These are phyloP conservation scores for Diplotaxis tenuifolia DNA, from an alignment of 345 rosid species.

Conservation along the genomic window DNA sequence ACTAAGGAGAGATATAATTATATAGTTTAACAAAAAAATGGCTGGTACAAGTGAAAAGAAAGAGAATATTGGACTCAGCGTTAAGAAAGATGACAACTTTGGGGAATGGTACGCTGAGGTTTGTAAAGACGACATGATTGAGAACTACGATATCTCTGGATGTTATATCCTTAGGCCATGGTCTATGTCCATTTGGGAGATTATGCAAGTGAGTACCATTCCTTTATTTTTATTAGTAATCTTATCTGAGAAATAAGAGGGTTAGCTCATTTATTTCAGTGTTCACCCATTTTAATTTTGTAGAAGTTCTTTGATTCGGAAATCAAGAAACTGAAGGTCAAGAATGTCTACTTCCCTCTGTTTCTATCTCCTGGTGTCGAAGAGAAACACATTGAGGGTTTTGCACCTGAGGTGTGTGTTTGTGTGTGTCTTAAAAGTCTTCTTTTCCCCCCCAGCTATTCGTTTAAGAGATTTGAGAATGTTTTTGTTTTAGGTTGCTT, in stretches of 20 bases:
- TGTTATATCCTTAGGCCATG: constrained; percentile 95
- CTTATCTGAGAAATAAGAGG: neutral
- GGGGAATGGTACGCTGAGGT: constrained; percentile 97
- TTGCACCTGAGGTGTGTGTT: constrained; percentile 81
- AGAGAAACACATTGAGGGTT: constrained; percentile 89
- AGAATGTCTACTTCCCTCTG: constrained; percentile 86
- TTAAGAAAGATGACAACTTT: constrained; percentile 78
- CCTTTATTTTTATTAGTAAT: too few species aligned
- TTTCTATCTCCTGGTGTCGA: constrained; percentile 85
- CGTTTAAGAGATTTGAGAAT: too few species aligned
- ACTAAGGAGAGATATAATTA: too few species aligned
- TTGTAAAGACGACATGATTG: constrained; percentile 82
- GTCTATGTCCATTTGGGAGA: constrained; percentile 94
- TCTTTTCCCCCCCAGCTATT: too few species aligned
- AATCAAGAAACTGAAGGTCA: constrained; percentile 81
- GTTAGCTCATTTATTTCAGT: neutral
- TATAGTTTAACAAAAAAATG: too few species aligned
- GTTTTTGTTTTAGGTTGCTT: constrained; percentile 58
- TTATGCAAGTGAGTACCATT: constrained; percentile 88
- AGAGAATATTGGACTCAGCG: too few species aligned
- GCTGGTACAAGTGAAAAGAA: too few species aligned
- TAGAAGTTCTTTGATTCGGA: constrained; percentile 87
- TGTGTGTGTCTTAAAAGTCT: constrained; percentile 8
- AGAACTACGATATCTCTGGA: constrained; percentile 90
- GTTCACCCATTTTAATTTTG: constrained; percentile 20